Evolutionary conservation across 495 filamentous ascomycete genomes (phyloP).

Genomic region (Patellaria atrata): DNA sequence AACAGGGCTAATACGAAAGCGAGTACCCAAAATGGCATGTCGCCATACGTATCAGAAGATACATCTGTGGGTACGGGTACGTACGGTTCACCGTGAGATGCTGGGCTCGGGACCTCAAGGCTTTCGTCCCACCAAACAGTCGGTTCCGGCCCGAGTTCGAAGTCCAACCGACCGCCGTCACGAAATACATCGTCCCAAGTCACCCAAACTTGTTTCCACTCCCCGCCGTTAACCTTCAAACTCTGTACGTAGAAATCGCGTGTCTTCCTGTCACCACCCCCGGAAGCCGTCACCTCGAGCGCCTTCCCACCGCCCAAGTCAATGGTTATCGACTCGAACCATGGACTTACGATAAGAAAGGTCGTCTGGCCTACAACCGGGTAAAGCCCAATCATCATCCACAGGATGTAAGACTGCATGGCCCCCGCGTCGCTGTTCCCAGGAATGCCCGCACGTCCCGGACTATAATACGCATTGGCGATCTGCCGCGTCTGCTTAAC

Average conservation of each 20-base stretch:
- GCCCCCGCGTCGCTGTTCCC: slow-evolving; percentile 58
- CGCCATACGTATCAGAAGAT: no score
- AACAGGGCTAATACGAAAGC: no score
- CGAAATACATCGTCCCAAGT: slow-evolving; percentile 49
- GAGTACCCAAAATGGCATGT: no score
- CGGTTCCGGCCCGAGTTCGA: slow-evolving; percentile 41
- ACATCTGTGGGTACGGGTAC: no score
- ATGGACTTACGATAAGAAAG: slow-evolving; percentile 49
- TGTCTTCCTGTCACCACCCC: slow-evolving; percentile 23
- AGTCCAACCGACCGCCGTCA: slow-evolving; percentile 47
- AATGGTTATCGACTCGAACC: slow-evolving; percentile 45
- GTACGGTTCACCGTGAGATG: no score
- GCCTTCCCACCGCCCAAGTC: slow-evolving; percentile 38
- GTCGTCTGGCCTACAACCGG: slow-evolving; percentile 50
- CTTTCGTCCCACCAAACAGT: no score
- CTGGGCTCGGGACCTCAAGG: slow-evolving; percentile 48
- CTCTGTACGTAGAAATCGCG: slow-evolving; percentile 16
- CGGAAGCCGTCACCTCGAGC: slow-evolving; percentile 40
- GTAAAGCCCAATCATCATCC: slow-evolving; percentile 59
- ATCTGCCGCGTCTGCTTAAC: slow-evolving; percentile 41
- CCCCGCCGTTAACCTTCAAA: slow-evolving; percentile 19
- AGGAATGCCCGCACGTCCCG: slow-evolving; percentile 36
- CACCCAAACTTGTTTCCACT: slow-evolving; percentile 45
- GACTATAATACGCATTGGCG: slow-evolving; percentile 39
- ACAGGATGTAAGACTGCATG: slow-evolving; percentile 55